Evolutionary conservation across 2,329 filamentous ascomycete species (phyloP).

Genomic region (Paecilomyces fulvus): DNA sequence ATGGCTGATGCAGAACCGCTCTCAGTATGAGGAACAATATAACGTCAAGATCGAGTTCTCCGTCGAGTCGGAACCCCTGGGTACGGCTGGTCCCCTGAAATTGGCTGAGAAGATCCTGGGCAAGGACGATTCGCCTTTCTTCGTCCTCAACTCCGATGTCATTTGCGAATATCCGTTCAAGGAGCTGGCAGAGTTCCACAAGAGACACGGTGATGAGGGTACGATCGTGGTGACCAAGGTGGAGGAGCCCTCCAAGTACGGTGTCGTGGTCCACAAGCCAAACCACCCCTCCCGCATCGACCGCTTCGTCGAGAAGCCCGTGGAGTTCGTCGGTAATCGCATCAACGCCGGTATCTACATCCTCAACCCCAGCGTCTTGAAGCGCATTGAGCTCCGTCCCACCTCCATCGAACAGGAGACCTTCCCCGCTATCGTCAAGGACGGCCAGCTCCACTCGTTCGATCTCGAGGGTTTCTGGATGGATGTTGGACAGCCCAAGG

Average conservation of each 20-base stretch:
- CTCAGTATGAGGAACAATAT: conserved; percentile 79
- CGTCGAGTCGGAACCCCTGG: conserved; percentile 88
- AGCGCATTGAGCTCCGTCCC: conserved; percentile 88
- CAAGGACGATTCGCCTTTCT: conserved; percentile 93
- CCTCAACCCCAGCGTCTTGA: conserved; percentile 81
- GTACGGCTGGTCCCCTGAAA: conserved; percentile 91
- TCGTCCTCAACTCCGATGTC: conserved; percentile 96
- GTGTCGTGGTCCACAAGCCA: conserved; percentile 95
- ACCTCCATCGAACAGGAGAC: conserved; percentile 99
- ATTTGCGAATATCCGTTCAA: conserved; percentile 97
- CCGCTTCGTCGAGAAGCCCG: conserved; percentile 98
- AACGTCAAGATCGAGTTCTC: conserved; percentile 96
- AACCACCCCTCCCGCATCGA: conserved; percentile 87
- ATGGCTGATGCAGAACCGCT: not conserved
- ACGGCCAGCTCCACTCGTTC: conserved; percentile 88
- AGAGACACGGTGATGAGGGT: conserved; percentile 83
- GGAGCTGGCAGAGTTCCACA: conserved; percentile 85
- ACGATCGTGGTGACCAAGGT: conserved; percentile 99
- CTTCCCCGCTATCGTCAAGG: conserved; percentile 86
- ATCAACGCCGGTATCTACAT: conserved; percentile 99
- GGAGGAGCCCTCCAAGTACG: conserved; percentile 97
- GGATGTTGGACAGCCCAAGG: conserved; percentile 97
- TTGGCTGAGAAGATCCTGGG: conserved; percentile 84
- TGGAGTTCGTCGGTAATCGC: conserved; percentile 96
- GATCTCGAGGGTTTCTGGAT: conserved; percentile 99